Base-by-base conservation (phyloP, 768 basidiomycete species). In the Dentipellis fragilis region DNA sequence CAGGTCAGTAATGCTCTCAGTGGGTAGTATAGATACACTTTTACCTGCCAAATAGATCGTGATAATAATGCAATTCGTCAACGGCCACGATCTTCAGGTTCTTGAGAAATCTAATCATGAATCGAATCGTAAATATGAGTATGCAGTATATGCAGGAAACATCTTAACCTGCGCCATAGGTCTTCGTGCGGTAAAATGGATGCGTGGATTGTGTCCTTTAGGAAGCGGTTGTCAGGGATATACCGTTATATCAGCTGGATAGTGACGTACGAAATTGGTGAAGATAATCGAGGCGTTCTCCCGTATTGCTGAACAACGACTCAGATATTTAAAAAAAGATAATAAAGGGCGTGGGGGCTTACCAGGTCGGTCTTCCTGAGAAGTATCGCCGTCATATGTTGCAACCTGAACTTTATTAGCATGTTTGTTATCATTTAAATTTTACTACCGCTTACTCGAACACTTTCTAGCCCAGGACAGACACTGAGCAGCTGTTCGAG, bases 341-440 rank as follows among this genome's bases (percentile, higher is more conserved):
- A 5, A 29, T 29, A 29, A 29, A 29, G 29, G 29, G 29, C 29
- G 6, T 29, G 36, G 54, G 10, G 0, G 61, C 69, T 49, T 56
- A 87, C 89, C 75, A 59, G 75, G 68, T 52, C 92, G 77, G 23
- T 68, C 65, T 36, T 89, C 86, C 66, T 80, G 77, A 0, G 86
- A 82, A 0, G 93, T 94, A 64, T 95, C 92, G 0, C 92, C 92
- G 59, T 95, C 92, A 64, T 91, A 95, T 0, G 87, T 93, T 2
- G 81, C 81, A 11, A 90, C 75, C 79, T 81, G 52, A 38, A 22
- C 38, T 16, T 35, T 1, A 17, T 54, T 34, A 53, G 42, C 38
- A 51, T 52, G 48, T 2, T 45, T 34, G 34, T 23, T 19, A 40
- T 46, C 14, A 11, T 4, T 37, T n/a, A 8, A 2, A 35, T 35